phyloP scores from a whole-genome alignment of 495 filamentous ascomycete species.

The Antarctomyces pellizariae region DNA sequence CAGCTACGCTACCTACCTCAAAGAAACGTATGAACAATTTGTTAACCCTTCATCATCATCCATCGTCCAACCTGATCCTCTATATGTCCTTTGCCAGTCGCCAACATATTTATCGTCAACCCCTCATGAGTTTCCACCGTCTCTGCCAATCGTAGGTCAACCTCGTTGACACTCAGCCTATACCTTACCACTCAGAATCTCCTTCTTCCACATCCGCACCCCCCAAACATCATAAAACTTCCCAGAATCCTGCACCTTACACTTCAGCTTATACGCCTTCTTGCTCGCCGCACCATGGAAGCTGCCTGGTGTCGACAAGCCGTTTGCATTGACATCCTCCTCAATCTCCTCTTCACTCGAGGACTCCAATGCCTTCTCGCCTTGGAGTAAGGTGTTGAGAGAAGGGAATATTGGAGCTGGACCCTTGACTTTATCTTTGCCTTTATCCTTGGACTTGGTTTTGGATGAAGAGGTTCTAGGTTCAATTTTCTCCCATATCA shows the following conservation, averaged over 20 bases:
- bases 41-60: too few relatives aligned
- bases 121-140: not conserved
- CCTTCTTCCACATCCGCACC: conserved; percentile 26
- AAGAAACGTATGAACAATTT: too few relatives aligned
- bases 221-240: conserved; percentile 23
- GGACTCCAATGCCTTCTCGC: conserved; percentile 6
- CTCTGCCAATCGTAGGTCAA: not conserved
- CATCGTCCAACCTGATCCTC: too few relatives aligned
- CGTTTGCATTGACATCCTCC: not conserved
- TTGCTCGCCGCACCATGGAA: conserved; percentile 10
- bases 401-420: not conserved
- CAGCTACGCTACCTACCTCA: too few relatives aligned
- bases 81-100: too few relatives aligned
- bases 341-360: conserved; percentile 9
- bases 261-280: conserved; percentile 14
- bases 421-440: conserved; percentile 9
- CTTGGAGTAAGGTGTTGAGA: conserved; percentile 5
- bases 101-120: too few relatives aligned
- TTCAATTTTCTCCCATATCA: conserved; percentile 13
- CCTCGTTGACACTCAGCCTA: not conserved
- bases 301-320: not conserved
- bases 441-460: conserved; percentile 11
- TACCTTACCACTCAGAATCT: conserved; percentile 18
- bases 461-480: conserved; percentile 5
- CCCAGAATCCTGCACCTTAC: conserved; percentile 18